Conservation (phyloP, 208 protist genomes). For the Trypanosoma theileri region DNA sequence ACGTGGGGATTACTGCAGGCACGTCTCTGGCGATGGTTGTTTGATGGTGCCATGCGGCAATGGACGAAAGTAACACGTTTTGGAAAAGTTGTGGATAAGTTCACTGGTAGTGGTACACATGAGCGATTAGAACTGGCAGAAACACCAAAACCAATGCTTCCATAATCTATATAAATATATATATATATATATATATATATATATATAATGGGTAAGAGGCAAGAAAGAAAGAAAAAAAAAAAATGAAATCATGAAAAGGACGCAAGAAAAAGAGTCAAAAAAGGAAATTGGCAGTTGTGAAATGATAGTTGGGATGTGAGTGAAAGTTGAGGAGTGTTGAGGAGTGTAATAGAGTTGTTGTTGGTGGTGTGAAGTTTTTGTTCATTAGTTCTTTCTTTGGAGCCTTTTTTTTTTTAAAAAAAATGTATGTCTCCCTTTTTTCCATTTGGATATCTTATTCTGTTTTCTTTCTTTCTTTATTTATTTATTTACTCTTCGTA, state of each 20-base stretch:
- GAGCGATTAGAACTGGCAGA: slow-evolving; percentile 5
- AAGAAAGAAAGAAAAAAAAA: background rate
- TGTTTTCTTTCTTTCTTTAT: too few relatives aligned
- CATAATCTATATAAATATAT: background rate
- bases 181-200: background rate
- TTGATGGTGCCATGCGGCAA: slow-evolving; percentile 64
- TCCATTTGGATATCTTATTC: too few relatives aligned
- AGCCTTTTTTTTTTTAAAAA: too few relatives aligned
- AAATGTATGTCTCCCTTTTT: too few relatives aligned
- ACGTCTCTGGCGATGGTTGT: slow-evolving; percentile 44
- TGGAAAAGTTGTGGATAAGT: slow-evolving; percentile 49
- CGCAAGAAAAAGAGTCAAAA: background rate
- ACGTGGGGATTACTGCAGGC: slow-evolving; percentile 45
- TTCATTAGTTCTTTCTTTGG: too few relatives aligned
- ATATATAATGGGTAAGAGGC: background rate
- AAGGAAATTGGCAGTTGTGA: too few relatives aligned
- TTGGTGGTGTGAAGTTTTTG: too few relatives aligned
- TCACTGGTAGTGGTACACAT: background rate
- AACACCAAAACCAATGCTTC: slow-evolving; percentile 3
- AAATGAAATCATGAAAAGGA: background rate
- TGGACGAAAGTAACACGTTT: slow-evolving; percentile 83
- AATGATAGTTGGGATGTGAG: too few relatives aligned
- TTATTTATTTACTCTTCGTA: too few relatives aligned
- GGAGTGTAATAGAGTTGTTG: too few relatives aligned
- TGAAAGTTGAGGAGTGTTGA: too few relatives aligned